These are phyloP conservation scores for Neopestalotiopsis sp. DNA, from an alignment of 2,329 filamentous ascomycete species.

Conservation along the genomic window DNA sequence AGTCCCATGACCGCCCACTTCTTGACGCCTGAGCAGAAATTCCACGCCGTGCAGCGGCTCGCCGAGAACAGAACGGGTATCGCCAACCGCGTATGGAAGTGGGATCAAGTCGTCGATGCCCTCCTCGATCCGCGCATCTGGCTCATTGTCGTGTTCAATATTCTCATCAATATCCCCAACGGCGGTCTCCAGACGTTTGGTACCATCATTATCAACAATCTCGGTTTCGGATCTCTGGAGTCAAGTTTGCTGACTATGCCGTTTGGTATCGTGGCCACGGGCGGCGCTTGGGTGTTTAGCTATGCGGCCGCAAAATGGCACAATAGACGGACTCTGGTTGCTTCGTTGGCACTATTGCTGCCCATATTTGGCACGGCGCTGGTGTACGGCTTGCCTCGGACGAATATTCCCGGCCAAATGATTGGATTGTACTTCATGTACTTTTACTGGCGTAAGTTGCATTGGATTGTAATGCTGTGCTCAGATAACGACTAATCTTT, in stretches of 20 bases:
- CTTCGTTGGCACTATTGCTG: slow-evolving; percentile 26
- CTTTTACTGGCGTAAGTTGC: slow-evolving; percentile 41
- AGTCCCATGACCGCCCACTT: slow-evolving; percentile 43
- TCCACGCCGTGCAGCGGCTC: slow-evolving; percentile 37
- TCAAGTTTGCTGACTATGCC: slow-evolving; percentile 31
- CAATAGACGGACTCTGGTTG: slow-evolving; percentile 28
- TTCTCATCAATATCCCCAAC: slow-evolving; percentile 36
- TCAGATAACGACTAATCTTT: background rate
- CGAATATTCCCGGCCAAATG: slow-evolving; percentile 43
- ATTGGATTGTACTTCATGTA: slow-evolving; percentile 46
- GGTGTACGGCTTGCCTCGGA: slow-evolving; percentile 29
- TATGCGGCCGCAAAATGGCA: slow-evolving; percentile 30
- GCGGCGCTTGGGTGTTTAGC: slow-evolving; percentile 29
- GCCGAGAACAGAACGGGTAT: slow-evolving; percentile 45
- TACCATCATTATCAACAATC: slow-evolving; percentile 32
- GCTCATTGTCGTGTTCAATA: slow-evolving; percentile 35
- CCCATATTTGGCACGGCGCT: slow-evolving; percentile 30
- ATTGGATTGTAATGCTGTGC: background rate
- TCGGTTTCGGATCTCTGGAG: slow-evolving; percentile 29
- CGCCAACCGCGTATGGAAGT: slow-evolving; percentile 33
- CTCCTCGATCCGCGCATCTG: slow-evolving; percentile 32
- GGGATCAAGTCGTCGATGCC: slow-evolving; percentile 35
- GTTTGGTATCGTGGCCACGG: slow-evolving; percentile 29
- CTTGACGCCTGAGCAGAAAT: slow-evolving; percentile 34
- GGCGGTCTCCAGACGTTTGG: slow-evolving; percentile 34